Conservation (phyloP, 1,284 basidiomycete genomes). For the Butyriboletus regius region DNA sequence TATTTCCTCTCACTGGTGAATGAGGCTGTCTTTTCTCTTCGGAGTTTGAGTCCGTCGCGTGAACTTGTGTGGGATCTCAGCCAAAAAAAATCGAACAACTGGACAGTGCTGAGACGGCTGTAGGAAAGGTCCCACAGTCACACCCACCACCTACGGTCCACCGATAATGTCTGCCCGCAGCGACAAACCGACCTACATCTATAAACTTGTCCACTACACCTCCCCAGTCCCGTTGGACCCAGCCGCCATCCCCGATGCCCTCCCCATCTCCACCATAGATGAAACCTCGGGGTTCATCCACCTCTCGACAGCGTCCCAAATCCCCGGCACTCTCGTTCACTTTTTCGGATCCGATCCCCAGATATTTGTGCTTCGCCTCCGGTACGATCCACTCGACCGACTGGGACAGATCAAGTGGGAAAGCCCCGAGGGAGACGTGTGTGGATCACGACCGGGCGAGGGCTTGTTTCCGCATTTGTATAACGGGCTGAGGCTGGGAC, state of each 20-base stretch:
- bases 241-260: constrained; percentile 14
- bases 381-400: constrained; percentile 12
- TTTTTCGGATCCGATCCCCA: constrained; percentile 20
- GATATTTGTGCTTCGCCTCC: constrained; percentile 22
- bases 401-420: constrained; percentile 21
- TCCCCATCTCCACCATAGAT: constrained; percentile 26
- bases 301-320: constrained; percentile 25
- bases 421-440: constrained; percentile 18
- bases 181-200: constrained; percentile 24
- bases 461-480: constrained; percentile 29
- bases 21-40: neutral
- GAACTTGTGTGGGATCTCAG: neutral
- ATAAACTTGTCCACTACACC: constrained; percentile 24
- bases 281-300: constrained; percentile 25
- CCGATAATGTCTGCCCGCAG: neutral
- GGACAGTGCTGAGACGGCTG: neutral
- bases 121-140: neutral
- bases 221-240: constrained; percentile 9
- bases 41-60: neutral
- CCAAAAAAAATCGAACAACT: neutral
- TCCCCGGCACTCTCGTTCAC: constrained; percentile 19
- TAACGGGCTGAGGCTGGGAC: constrained; percentile 23
- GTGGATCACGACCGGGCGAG: constrained; percentile 23
- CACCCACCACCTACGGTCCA: neutral
- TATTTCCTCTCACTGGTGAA: neutral